Evolutionary conservation across 140 eudicot genomes (phyloP).

Genomic region (Stevia rebaudiana): DNA sequence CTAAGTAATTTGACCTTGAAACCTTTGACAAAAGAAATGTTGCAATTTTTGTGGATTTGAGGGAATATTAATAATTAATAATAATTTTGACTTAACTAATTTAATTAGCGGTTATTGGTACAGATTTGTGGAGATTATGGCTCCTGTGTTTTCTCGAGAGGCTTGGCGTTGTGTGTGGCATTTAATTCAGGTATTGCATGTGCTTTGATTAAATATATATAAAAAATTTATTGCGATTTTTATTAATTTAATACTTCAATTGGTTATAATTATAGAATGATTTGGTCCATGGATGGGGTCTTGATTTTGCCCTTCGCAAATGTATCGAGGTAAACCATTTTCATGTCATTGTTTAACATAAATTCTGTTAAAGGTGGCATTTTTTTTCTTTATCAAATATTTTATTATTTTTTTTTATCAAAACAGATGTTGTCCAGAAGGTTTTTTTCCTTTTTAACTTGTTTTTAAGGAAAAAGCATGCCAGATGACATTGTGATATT

Average conservation of each 20-base stretch:
- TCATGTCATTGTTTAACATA: not conserved
- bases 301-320: constrained; percentile 77
- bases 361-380: not conserved
- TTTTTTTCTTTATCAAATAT: not conserved
- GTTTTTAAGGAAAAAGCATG: too few species aligned
- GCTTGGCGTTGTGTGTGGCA: constrained; percentile 99
- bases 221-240: not conserved
- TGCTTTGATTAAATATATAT: not conserved
- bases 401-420: not conserved
- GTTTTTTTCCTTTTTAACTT: too few species aligned
- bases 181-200: constrained; percentile 69
- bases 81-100: not conserved
- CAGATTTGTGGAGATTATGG: constrained; percentile 99
- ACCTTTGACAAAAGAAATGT: not conserved
- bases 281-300: constrained; percentile 99
- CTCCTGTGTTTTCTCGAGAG: constrained; percentile 90
- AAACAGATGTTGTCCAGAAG: too few species aligned
- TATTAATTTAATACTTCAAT: not conserved
- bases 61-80: not conserved
- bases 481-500: too few species aligned
- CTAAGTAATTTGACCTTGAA: not conserved
- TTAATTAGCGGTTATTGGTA: not conserved
- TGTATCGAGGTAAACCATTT: constrained; percentile 65
- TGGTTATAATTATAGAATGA: constrained; percentile 61
- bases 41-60: not conserved